A percentile compares a stretch with the other conserved stretches of the same genome.
phyloP scores from a whole-genome alignment of 2,329 filamentous ascomycete genomes.

The Emergomyces africanus region DNA sequence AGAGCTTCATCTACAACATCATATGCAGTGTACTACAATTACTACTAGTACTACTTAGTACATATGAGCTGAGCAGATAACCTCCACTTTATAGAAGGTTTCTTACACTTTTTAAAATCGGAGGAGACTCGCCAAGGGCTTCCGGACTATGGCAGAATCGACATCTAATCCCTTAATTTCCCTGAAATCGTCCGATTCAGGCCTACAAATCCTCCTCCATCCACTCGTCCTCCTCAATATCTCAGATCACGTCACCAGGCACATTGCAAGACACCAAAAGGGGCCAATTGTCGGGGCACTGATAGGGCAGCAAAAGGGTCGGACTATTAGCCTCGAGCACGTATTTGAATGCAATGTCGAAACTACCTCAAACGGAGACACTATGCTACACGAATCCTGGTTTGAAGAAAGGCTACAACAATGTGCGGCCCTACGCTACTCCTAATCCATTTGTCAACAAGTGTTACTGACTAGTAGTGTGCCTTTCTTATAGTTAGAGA shows the following conservation, averaged over 20 bases:
- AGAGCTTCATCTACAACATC: background rate
- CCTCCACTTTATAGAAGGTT: background rate
- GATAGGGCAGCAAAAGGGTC: constrained; percentile 83
- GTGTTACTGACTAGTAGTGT: constrained; percentile 4
- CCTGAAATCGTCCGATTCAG: constrained; percentile 56
- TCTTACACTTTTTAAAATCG: background rate
- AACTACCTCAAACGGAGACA: constrained; percentile 40
- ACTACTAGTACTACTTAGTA: background rate
- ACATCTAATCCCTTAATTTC: constrained; percentile 55
- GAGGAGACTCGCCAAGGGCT: too few species aligned
- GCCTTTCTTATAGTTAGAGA: constrained; percentile 53
- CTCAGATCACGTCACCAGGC: constrained; percentile 90
- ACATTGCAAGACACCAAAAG: constrained; percentile 61
- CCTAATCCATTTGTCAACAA: background rate
- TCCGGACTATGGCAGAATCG: constrained; percentile 37
- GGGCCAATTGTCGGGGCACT: constrained; percentile 76
- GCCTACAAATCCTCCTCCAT: constrained; percentile 71
- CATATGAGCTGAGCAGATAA: background rate
- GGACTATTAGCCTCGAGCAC: constrained; percentile 82
- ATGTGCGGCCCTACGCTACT: constrained; percentile 43
- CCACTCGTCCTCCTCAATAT: constrained; percentile 92
- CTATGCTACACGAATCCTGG: constrained; percentile 54
- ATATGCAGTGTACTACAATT: too few species aligned
- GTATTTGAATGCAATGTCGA: constrained; percentile 69
- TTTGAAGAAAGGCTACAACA: constrained; percentile 71